Conservation (phyloP, 2,329 filamentous ascomycete genomes). For the Aspergillus sp. region DNA sequence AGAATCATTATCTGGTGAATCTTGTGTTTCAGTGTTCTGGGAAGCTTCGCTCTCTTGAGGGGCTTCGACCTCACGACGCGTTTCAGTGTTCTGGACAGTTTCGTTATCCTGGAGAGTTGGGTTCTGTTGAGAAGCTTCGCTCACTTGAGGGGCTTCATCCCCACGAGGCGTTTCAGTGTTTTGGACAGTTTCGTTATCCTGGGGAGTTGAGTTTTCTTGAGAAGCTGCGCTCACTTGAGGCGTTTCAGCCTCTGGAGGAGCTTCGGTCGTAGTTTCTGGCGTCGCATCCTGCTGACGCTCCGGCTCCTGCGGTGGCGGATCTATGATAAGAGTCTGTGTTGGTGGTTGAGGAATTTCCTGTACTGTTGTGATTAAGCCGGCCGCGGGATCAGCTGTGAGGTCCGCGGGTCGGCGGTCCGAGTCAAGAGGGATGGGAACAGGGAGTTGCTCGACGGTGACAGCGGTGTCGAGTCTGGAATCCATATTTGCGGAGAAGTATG, state of each 20-base stretch:
- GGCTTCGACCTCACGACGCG: neutral
- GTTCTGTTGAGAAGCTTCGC: no score
- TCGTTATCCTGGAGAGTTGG: neutral
- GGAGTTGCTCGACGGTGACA: conserved; percentile 16
- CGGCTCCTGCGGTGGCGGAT: neutral
- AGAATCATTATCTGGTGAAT: conserved; percentile 13
- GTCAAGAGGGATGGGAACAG: conserved; percentile 15
- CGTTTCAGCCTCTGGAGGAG: neutral
- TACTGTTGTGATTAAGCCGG: conserved; percentile 3
- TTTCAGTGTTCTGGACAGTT: neutral
- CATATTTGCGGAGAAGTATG: conserved; percentile 13
- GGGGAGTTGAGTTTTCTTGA: no score
- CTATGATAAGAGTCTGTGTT: conserved; percentile 2
- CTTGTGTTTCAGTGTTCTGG: conserved; percentile 3
- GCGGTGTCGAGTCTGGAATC: conserved; percentile 16
- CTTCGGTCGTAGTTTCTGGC: neutral
- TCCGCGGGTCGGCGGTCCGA: conserved; percentile 4
- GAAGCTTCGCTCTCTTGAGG: conserved; percentile 5
- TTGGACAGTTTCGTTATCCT: neutral
- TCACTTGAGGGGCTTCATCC: no score
- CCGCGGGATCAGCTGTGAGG: neutral
- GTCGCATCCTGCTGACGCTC: neutral
- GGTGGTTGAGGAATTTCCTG: conserved; percentile 13
- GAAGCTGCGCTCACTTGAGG: neutral
- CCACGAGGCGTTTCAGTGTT: neutral